Percentiles rank a stretch among this genome's conserved stretches.
These are phyloP conservation scores for Fusarium beomiforme DNA, from an alignment of 2,329 filamentous ascomycete species.

Conservation along the genomic window DNA sequence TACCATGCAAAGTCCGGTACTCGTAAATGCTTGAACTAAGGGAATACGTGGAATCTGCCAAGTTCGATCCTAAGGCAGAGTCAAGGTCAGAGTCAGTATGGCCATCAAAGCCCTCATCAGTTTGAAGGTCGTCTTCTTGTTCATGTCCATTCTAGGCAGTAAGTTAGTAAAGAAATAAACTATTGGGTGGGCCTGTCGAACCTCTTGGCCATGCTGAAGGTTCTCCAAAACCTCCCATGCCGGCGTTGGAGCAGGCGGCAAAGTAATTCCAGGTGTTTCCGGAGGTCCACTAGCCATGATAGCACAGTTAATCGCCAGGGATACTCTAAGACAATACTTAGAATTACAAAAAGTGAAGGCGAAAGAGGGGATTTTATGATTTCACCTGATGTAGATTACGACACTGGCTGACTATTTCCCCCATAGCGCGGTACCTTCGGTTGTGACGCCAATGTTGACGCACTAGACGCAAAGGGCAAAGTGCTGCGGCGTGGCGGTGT, in stretches of 20 bases:
- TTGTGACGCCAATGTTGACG: conserved; percentile 1
- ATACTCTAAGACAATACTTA: no score
- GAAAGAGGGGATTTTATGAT: conserved; percentile 1
- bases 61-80: conserved; percentile 8
- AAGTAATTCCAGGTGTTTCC: background rate
- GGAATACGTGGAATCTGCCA: conserved; percentile 5
- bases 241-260: conserved; percentile 6
- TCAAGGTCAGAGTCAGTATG: background rate
- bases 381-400: background rate
- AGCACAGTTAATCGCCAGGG: no score
- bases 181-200: background rate
- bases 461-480: background rate
- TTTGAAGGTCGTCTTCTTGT: background rate
- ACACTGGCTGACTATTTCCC: background rate
- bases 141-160: background rate
- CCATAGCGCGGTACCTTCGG: background rate
- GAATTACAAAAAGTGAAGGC: no score
- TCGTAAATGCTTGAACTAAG: conserved; percentile 8
- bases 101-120: background rate
- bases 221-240: conserved; percentile 13
- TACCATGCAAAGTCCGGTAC: conserved; percentile 4
- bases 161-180: background rate
- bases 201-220: conserved; percentile 1
- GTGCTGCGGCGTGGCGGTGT: background rate
- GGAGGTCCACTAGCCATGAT: background rate